Base-by-base conservation (phyloP, 305 asterid genomes). In the Withania somnifera region DNA sequence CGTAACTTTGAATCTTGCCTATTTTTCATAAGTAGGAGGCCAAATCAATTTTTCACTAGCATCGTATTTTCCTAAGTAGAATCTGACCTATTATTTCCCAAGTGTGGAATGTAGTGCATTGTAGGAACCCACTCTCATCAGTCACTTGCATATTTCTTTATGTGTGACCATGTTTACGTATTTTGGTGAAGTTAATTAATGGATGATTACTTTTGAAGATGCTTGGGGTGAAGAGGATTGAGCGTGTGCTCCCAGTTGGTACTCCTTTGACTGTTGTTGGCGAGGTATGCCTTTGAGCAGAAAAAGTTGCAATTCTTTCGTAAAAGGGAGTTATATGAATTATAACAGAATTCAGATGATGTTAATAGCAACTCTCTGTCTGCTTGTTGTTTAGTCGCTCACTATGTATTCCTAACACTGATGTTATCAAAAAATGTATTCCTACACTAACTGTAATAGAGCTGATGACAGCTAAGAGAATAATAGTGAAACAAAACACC, bases 191-290 rank as follows among this genome's bases (percentile, higher is more conserved):
- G 79, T 85, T 78, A 56, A 75, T 52, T 28, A 40, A 61, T 69
- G 60, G 56, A 83, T 67, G 77, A 82, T 85, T 83, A 82, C 77
- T 78, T 82, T 54, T 85, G 81, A 83, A 95, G 99, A 97, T 95
- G 99, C 97, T 95, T 81, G 99, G 99, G 81, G 99, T 93, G 86
- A 97, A 92, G 95, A 93, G 97, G 88, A 90, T 91, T 81, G 99
- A 97, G 86, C 98, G 98, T 45, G 97, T 94, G 83, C 94, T 97
- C 79, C 99, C 99, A 82, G 94, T 97, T 60, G 98, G 99, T 81
- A 89, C 95, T 8, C 94, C 98, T 47, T 89, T 94, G 93, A 97
- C 99, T 54, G 91, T 97, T 80, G 98, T 97, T 84, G 99, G 99
- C 83, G 98, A 97, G 99, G 99, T 97, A 93, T 84, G 90, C 47